Evolutionary conservation across 371 early-diverging fungal species (phyloP).

Genomic region (Polyrhizophydium stewartii): DNA sequence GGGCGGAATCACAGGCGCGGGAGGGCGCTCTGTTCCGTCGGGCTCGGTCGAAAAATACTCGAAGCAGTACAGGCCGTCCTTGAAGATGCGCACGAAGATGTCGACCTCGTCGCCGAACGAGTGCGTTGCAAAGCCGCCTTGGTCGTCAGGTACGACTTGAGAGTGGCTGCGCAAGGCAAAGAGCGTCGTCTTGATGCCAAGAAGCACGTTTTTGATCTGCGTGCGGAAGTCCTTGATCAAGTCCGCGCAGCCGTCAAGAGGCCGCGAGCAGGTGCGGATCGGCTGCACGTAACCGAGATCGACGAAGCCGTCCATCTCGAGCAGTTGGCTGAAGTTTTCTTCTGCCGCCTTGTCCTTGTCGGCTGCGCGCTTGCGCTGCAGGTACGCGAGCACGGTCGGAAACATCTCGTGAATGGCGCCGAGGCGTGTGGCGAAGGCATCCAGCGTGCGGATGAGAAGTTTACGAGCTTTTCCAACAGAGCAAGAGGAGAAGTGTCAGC

Average conservation of each 20-base stretch:
- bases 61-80: slow-evolving; percentile 82
- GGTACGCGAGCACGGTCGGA: slow-evolving; percentile 43
- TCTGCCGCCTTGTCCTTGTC: slow-evolving; percentile 10
- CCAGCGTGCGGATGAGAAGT: slow-evolving; percentile 79
- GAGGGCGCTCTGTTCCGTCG: neutral
- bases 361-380: slow-evolving; percentile 39
- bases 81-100: slow-evolving; percentile 60
- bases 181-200: slow-evolving; percentile 79
- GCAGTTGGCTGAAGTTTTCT: slow-evolving; percentile 11
- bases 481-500: too few relatives aligned
- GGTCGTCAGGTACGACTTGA: slow-evolving; percentile 38
- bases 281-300: slow-evolving; percentile 80
- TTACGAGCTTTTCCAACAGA: slow-evolving; percentile 75
- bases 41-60: slow-evolving; percentile 55
- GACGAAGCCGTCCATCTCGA: slow-evolving; percentile 55
- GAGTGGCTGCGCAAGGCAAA: slow-evolving; percentile 73
- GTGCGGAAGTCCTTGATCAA: slow-evolving; percentile 71
- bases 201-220: slow-evolving; percentile 79
- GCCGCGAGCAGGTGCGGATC: slow-evolving; percentile 61
- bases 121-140: slow-evolving; percentile 33
- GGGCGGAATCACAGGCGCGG: slow-evolving; percentile 8
- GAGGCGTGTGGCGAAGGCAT: slow-evolving; percentile 77
- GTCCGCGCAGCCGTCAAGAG: slow-evolving; percentile 63
- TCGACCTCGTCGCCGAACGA: slow-evolving; percentile 57
- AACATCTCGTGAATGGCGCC: slow-evolving; percentile 48